These are phyloP conservation scores for Pythium vanterpoolii DNA, from an alignment of 352 stramenopile genomes.

Conservation along the genomic window DNA sequence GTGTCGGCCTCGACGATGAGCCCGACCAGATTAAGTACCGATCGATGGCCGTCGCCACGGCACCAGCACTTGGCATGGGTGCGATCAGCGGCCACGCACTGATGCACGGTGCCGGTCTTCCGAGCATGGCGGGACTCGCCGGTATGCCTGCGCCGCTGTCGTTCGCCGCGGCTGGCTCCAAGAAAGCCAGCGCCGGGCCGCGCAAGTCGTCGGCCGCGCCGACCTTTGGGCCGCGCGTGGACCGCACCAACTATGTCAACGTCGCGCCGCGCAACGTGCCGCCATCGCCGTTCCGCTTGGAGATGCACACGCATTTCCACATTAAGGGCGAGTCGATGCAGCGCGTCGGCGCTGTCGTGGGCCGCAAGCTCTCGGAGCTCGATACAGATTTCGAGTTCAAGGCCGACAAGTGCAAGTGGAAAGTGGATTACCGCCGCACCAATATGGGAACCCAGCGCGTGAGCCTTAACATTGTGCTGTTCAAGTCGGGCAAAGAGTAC, in stretches of 20 bases:
- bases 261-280: conserved; percentile 64
- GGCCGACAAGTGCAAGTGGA: conserved; percentile 87
- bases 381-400: conserved; percentile 87
- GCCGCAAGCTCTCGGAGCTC: conserved; percentile 79
- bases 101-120: conserved; percentile 24
- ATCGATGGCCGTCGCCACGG: conserved; percentile 46
- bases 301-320: conserved; percentile 87
- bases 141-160: conserved; percentile 40
- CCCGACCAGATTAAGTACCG: conserved; percentile 46
- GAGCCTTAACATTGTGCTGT: conserved; percentile 76
- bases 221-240: conserved; percentile 54
- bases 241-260: conserved; percentile 79
- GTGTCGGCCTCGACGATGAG: conserved; percentile 43
- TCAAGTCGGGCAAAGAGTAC: conserved; percentile 71
- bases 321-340: conserved; percentile 75
- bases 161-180: conserved; percentile 30
- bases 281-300: conserved; percentile 71
- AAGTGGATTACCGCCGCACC: conserved; percentile 69
- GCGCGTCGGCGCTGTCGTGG: conserved; percentile 70
- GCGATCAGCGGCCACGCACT: conserved; percentile 21
- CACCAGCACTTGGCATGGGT: conserved; percentile 45
- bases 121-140: conserved; percentile 19
- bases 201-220: conserved; percentile 28
- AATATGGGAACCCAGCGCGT: conserved; percentile 48
- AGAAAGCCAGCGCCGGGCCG: conserved; percentile 33